Evolutionary conservation across 257 asterid species (phyloP), one percentile per base, ranked within the genome.

Genomic region (Asclepias syriaca): DNA sequence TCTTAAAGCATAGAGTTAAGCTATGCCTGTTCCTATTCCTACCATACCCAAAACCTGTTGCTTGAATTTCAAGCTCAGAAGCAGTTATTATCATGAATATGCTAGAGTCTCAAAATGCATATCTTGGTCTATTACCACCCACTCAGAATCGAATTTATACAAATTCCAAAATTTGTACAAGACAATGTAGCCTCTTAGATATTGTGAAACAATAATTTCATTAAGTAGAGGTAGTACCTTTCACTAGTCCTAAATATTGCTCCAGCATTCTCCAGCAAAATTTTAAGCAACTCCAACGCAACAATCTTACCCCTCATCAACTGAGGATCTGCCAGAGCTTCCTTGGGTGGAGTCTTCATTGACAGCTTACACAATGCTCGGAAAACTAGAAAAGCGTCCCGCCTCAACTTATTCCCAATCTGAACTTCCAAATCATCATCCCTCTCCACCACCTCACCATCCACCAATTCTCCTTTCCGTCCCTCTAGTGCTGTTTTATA

Each of bases 291-390:
- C 85, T 95, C 99, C 93, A 95, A 65, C 0, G 99, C 97, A 83
- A 95, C 85, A 61, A 92, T 95, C 88, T 95, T 95, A 72, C 98
- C 98, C 81, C 87, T 92, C 96, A 95, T 92, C 16, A 93, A 91
- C 83, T 95, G 97, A 11, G 96, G 93, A 70, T 95, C 98, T 1
- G 85, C 87, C 34, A 82, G 76, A 2, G 96, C 96, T 77, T 92
- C 99, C 84, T 92, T 95, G 5, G 97, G 97, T 15, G 98, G 99
- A 24, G 97, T 95, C 89, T 95, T 95, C 99, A 95, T 95, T 40
- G 99, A 95, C 57, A 95, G 87, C 88, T 92, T 95, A 74, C 98
- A 95, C 78, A 95, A 71, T 72, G 99, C 97, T 59, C 99, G 85
- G 75, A 95, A 95, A 77, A 95, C 97, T 82, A 95, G 81, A 72